A percentile compares a stretch with the other conserved stretches of the same genome.
phyloP scores from a whole-genome alignment of 2,329 filamentous ascomycete species.

The Orbilia brochopaga region DNA sequence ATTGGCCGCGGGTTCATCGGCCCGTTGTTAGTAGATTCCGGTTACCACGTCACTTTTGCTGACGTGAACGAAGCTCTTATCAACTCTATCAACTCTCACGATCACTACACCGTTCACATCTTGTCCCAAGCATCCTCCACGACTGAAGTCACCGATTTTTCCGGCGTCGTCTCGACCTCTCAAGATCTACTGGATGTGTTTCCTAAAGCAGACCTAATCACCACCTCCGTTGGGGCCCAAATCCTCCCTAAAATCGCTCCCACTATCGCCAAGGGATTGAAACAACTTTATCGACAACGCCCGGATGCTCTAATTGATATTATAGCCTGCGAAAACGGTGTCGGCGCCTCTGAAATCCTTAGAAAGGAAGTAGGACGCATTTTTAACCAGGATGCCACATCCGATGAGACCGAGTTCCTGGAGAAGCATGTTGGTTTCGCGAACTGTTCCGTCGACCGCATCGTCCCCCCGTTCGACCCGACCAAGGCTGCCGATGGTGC shows the following conservation, averaged over 20 bases:
- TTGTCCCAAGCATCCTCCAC: slow-evolving; percentile 55
- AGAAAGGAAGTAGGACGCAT: slow-evolving; percentile 52
- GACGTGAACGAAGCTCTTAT: slow-evolving; percentile 89
- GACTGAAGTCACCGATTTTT: slow-evolving; percentile 91
- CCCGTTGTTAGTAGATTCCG: slow-evolving; percentile 91
- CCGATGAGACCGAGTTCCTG: slow-evolving; percentile 51
- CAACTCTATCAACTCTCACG: slow-evolving; percentile 73
- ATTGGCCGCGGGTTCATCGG: slow-evolving; percentile 87
- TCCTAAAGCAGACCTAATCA: slow-evolving; percentile 84
- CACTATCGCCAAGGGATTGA: slow-evolving; percentile 91
- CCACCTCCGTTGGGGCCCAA: slow-evolving; percentile 94
- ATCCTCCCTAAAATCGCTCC: slow-evolving; percentile 96
- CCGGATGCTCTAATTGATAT: slow-evolving; percentile 75
- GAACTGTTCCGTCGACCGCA: slow-evolving; percentile 98
- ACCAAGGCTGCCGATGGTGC: slow-evolving; percentile 58
- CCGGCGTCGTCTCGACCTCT: slow-evolving; percentile 91
- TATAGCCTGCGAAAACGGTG: slow-evolving; percentile 98
- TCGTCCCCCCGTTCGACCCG: slow-evolving; percentile 79
- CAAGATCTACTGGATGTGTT: slow-evolving; percentile 88
- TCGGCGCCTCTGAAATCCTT: slow-evolving; percentile 74
- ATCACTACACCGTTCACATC: slow-evolving; percentile 75
- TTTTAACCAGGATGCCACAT: slow-evolving; percentile 50
- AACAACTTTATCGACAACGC: slow-evolving; percentile 67
- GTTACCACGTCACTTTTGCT: slow-evolving; percentile 94
- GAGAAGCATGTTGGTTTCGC: slow-evolving; percentile 81